A percentile compares a stretch with the other conserved stretches of the same genome.
Conservation (phyloP, 2,329 filamentous ascomycete genomes). For the Didymella arachidicola region DNA sequence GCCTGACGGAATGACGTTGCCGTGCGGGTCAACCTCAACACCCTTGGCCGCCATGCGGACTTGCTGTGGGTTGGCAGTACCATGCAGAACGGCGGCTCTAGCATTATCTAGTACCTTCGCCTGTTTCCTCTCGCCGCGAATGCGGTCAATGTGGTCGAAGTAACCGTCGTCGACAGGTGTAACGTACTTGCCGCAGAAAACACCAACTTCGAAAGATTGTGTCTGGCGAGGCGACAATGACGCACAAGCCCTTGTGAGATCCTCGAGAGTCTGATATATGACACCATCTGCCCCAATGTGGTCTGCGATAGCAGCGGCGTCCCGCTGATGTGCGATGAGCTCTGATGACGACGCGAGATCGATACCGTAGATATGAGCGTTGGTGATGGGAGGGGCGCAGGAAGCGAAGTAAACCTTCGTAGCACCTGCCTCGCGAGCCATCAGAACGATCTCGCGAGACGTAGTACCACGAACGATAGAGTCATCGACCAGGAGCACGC, state of each 20-base stretch:
- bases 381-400: slow-evolving; percentile 81
- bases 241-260: slow-evolving; percentile 80
- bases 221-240: slow-evolving; percentile 70
- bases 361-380: slow-evolving; percentile 88
- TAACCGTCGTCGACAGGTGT: slow-evolving; percentile 82
- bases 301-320: slow-evolving; percentile 66
- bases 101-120: slow-evolving; percentile 71
- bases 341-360: slow-evolving; percentile 76
- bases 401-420: slow-evolving; percentile 83
- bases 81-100: slow-evolving; percentile 69
- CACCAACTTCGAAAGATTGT: slow-evolving; percentile 83
- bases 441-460: slow-evolving; percentile 77
- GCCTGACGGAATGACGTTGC: slow-evolving; percentile 64
- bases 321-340: slow-evolving; percentile 74
- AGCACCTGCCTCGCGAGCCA: slow-evolving; percentile 85
- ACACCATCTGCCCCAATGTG: slow-evolving; percentile 79
- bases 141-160: slow-evolving; percentile 78
- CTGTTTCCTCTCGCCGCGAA: slow-evolving; percentile 75
- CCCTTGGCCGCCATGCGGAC: slow-evolving; percentile 69
- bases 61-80: slow-evolving; percentile 67
- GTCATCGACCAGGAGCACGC: slow-evolving; percentile 86
- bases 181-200: slow-evolving; percentile 88
- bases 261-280: slow-evolving; percentile 77
- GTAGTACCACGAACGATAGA: slow-evolving; percentile 89
- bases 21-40: slow-evolving; percentile 63